phyloP scores from a whole-genome alignment of 352 stramenopile species.

The Pythium aquatile region DNA sequence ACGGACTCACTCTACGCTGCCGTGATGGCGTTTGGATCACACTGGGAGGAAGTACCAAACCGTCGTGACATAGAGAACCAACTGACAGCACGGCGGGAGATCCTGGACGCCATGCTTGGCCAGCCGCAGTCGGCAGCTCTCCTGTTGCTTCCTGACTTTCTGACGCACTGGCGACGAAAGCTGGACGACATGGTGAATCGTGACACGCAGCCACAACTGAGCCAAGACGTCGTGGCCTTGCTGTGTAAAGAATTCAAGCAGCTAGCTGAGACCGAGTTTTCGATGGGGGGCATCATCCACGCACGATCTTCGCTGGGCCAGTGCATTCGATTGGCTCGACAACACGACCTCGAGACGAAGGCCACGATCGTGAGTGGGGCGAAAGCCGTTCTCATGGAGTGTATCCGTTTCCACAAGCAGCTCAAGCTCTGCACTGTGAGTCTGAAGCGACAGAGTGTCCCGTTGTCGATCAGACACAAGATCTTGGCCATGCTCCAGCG shows the following conservation, averaged over 20 bases:
- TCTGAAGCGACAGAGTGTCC: neutral
- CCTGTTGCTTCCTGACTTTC: neutral
- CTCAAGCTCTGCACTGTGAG: neutral
- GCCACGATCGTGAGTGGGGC: neutral
- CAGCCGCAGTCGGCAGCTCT: neutral
- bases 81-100: neutral
- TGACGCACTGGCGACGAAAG: neutral
- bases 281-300: neutral
- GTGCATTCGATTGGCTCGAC: slow-evolving; percentile 9
- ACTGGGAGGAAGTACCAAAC: neutral
- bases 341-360: neutral
- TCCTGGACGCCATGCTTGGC: neutral
- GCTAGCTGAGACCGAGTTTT: slow-evolving; percentile 6
- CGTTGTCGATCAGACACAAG: neutral
- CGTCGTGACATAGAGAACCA: neutral
- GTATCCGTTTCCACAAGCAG: slow-evolving; percentile 6
- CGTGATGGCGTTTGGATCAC: neutral
- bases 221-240: neutral
- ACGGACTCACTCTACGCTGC: neutral
- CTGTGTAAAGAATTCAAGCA: neutral
- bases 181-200: neutral
- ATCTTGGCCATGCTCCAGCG: neutral
- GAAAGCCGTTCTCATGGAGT: slow-evolving; percentile 9
- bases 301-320: slow-evolving; percentile 9
- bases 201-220: neutral